These are phyloP conservation scores for Tylopilus sp. DNA, from an alignment of 1,284 basidiomycete genomes.

Conservation along the genomic window DNA sequence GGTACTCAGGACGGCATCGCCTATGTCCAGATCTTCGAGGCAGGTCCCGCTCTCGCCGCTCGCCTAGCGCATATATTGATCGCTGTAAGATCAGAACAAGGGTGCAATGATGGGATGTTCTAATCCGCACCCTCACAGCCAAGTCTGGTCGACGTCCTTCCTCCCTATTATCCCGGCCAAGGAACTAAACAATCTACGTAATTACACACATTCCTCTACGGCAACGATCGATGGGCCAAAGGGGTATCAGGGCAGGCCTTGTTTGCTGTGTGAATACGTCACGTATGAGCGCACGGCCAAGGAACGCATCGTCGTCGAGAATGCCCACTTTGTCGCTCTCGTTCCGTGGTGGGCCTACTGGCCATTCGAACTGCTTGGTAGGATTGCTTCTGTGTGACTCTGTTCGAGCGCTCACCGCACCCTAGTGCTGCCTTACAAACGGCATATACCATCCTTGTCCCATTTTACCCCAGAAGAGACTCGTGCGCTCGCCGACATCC, in stretches of 20 bases:
- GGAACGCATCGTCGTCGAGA: conserved; percentile 79
- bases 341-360: conserved; percentile 98
- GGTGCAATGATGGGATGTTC: conserved; percentile 97
- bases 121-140: conserved; percentile 96
- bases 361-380: conserved; percentile 92
- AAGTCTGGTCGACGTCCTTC: conserved; percentile 87
- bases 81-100: conserved; percentile 75
- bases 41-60: conserved; percentile 38
- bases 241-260: conserved; percentile 72
- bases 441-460: conserved; percentile 80
- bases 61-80: neutral
- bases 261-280: conserved; percentile 89
- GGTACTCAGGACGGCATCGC: conserved; percentile 74
- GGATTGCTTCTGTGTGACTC: conserved; percentile 26
- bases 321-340: conserved; percentile 87
- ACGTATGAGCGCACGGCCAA: conserved; percentile 71
- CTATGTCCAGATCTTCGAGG: conserved; percentile 94
- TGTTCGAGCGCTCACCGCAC: conserved; percentile 15
- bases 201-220: conserved; percentile 59
- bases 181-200: conserved; percentile 70
- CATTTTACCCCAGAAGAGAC: conserved; percentile 74
- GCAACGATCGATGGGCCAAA: conserved; percentile 60
- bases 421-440: conserved; percentile 80
- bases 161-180: conserved; percentile 79
- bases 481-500: conserved; percentile 70